Base-by-base conservation (phyloP, 371 early-diverging fungal genomes). In the Gilbertella persicaria region DNA sequence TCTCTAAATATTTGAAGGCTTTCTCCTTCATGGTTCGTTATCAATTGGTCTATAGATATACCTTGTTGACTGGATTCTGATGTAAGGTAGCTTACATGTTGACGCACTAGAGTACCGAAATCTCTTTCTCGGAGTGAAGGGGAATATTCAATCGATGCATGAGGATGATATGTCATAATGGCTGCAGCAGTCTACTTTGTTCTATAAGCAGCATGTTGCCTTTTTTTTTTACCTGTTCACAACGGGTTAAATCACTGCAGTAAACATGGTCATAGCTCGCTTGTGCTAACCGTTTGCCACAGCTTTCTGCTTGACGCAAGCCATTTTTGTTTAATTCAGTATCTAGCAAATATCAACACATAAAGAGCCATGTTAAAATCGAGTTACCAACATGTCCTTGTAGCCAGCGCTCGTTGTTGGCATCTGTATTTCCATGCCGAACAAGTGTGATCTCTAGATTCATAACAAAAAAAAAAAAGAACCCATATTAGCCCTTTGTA, bases 341-440 rank as follows among this genome's bases (percentile, higher is more conserved):
- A 43, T 76, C 77, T 76, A 38, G 5, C 13, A 37, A 20, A 14
- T 12, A 10, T 42, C 12, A 12, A 30, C 19, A 20, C 10, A 14
- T 19, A 23, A 23, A 44, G 28, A 24, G 13, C 23, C 10, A 14
- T 20, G 7, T 14, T 8, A 6, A 20, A 10, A 17, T 30, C 12
- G 37, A 35, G 16, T 50, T 68, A 69, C 77, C 77, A 14, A 47
- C 29, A 21, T 76, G 77, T 0, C 77, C 77, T 50, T 76, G 77
- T n/a, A 73, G 24, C 66, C 68, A 62, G 9, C 67, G 54, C 42
- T 73, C 63, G 21, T 64, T 64, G 21, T 76, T 76, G 8, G 77
- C 77, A 60, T 71, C 63, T 5, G 77, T 76, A 41, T 73, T 73
- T 29, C 73, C 77, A 58, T 76, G 77, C 19, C 77, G 64, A 10